Evolutionary conservation across 495 filamentous ascomycete genomes (phyloP).

Genomic region (Hypomontagnella submonticulosa): DNA sequence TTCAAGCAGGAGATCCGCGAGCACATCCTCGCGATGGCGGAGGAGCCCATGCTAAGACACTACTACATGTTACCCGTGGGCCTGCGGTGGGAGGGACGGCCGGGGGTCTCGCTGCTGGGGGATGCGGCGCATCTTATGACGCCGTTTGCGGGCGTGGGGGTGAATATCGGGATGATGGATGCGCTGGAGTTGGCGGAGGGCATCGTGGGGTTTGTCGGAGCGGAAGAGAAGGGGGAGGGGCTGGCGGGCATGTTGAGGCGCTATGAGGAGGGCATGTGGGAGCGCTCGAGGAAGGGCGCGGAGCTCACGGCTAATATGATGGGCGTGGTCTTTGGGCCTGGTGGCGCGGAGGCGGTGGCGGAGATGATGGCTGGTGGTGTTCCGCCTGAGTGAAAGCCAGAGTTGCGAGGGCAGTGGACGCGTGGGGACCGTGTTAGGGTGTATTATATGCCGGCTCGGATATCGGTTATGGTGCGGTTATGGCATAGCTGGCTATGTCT

Average conservation of each 20-base stretch:
- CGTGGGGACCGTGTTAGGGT: too few species aligned
- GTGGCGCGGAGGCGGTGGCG: slow-evolving; percentile 28
- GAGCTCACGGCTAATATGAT: slow-evolving; percentile 30
- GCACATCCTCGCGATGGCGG: slow-evolving; percentile 20
- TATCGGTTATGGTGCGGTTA: too few species aligned
- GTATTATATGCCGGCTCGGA: too few species aligned
- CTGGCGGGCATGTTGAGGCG: slow-evolving; percentile 27
- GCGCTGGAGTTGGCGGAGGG: slow-evolving; percentile 59
- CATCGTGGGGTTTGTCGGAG: slow-evolving; percentile 25
- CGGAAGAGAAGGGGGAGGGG: background rate
- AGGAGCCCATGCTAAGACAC: slow-evolving; percentile 36
- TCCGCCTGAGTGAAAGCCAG: background rate
- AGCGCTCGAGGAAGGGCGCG: slow-evolving; percentile 32
- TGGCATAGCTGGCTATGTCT: too few species aligned
- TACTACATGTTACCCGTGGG: slow-evolving; percentile 66
- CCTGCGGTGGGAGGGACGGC: slow-evolving; percentile 55
- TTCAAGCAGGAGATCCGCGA: slow-evolving; percentile 51
- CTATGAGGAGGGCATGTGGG: slow-evolving; percentile 45
- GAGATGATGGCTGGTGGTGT: slow-evolving; percentile 16
- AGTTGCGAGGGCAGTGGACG: too few species aligned
- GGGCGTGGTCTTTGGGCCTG: slow-evolving; percentile 27
- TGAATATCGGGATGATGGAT: slow-evolving; percentile 69
- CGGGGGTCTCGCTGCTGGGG: slow-evolving; percentile 64
- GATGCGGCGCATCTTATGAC: slow-evolving; percentile 73
- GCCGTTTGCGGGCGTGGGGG: slow-evolving; percentile 69